Evolutionary conservation across 2,329 filamentous ascomycete species (phyloP), one percentile per base, ranked within the genome.

Genomic region (Ceratocystis huliohia): DNA sequence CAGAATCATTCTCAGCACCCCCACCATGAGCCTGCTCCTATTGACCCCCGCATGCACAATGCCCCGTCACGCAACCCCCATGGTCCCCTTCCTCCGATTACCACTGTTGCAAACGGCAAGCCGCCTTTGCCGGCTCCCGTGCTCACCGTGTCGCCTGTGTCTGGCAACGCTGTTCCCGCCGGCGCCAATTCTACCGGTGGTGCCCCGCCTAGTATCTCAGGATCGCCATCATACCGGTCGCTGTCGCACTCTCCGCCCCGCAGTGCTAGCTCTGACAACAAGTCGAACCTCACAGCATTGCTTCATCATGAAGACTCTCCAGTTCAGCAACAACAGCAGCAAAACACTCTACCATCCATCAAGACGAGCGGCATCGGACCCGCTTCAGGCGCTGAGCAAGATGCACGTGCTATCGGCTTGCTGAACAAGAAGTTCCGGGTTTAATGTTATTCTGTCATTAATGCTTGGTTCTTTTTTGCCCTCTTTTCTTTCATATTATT

Each of bases 401-500:
- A 89, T 70, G 81, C 81, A 68, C 79, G 85, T 70, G 86, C 85
- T 1, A 74, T 89, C 59, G 80, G 84, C 69, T 84, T 88, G 72
- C 76, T 90, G 63, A 84, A 90, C 74, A 78, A 80, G 69, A 82
- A 82, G 70, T 83, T 83, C 70, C 77, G 74, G 70, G 72, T 75
- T 44, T 77, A 72, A 53, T 20, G 13, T 15, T 45, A 22, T 41
- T 3, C 20, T 33, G 33, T 57, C 48, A 13, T 45, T 44, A 37
- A 17, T 48, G 41, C 13, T 20, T 17, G 30, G 6, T 33, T 33
- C 6, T 13, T 45, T n/a, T 25, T 48, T 5, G 22, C 53, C 56
- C 44, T 44, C 13, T 64, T 53, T 25, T 25, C 17, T 4, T 62
- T 30, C 3, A 28, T 15, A 50, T 64, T 6, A 15, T 37, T 37